phyloP scores from a whole-genome alignment of 805 yeast species.

The Nakazawaea ernobii region DNA sequence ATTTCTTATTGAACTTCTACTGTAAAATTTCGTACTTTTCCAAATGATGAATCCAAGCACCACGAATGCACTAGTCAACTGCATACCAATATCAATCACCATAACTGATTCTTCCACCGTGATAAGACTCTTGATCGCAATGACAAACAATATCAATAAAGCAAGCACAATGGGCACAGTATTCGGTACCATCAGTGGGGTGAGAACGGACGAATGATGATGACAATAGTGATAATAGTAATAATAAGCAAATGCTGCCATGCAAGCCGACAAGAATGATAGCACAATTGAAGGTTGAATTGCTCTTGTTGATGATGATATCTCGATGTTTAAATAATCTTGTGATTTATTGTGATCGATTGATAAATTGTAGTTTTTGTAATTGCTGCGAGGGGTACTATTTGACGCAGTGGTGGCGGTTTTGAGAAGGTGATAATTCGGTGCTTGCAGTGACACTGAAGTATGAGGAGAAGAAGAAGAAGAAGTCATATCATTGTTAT shows the following conservation, averaged over 20 bases:
- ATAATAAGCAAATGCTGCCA: neutral
- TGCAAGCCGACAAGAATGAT: too few relatives aligned
- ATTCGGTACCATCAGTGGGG: too few relatives aligned
- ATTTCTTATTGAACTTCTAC: constrained; percentile 27
- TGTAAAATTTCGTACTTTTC: neutral
- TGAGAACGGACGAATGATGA: too few relatives aligned
- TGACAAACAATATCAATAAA: neutral
- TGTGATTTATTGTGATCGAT: neutral
- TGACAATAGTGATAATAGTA: neutral
- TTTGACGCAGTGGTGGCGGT: too few relatives aligned
- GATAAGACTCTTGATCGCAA: neutral
- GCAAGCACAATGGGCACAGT: too few relatives aligned
- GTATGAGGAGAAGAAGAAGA: neutral
- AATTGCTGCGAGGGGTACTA: neutral
- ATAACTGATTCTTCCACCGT: constrained; percentile 1
- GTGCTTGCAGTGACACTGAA: too few relatives aligned
- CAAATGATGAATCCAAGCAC: neutral
- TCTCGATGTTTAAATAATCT: neutral
- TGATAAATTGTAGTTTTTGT: neutral
- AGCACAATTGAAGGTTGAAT: too few relatives aligned
- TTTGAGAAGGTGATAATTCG: too few relatives aligned
- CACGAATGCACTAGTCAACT: neutral
- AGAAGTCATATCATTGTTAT: neutral
- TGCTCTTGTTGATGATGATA: neutral
- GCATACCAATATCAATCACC: constrained; percentile 5